Conservation (phyloP, 2,329 filamentous ascomycete species). For the Aspergillus clavatus region DNA sequence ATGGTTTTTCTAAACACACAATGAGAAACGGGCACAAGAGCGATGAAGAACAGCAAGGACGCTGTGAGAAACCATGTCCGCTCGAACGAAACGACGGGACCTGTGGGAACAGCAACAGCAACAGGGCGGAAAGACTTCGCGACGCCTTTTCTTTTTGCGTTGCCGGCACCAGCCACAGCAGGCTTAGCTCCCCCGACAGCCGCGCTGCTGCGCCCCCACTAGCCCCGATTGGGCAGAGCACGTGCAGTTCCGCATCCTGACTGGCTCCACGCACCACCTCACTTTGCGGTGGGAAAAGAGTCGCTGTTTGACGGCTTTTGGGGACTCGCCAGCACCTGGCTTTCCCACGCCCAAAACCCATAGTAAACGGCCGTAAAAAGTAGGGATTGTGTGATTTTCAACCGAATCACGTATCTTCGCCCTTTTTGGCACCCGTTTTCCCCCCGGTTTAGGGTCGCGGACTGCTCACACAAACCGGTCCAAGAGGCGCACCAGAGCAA, state of each 20-base stretch:
- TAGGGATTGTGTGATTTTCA: too few species aligned
- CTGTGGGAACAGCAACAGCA: slow-evolving; percentile 1
- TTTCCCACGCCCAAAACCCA: neutral
- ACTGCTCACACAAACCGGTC: neutral
- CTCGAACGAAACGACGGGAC: neutral
- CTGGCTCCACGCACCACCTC: slow-evolving; percentile 5
- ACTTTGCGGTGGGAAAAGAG: neutral
- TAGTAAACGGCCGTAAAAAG: neutral
- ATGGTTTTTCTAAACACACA: neutral
- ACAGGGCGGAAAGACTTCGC: slow-evolving; percentile 5
- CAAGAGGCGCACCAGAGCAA: neutral
- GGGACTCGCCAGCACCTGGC: neutral
- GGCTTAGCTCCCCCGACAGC: neutral
- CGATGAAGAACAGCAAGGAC: neutral
- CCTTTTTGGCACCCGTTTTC: neutral
- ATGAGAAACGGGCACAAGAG: neutral
- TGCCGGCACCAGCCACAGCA: neutral
- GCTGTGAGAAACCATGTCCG: neutral
- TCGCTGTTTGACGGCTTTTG: neutral
- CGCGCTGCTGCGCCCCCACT: neutral
- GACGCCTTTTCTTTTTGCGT: slow-evolving; percentile 2
- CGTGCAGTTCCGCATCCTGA: neutral
- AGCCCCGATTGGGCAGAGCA: neutral
- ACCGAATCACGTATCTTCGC: neutral
- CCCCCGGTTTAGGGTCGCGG: neutral